A percentile compares a stretch with the other conserved stretches of the same genome.
Evolutionary conservation across 1,284 basidiomycete species (phyloP).

Genomic region (Hemileia vastatrix): DNA sequence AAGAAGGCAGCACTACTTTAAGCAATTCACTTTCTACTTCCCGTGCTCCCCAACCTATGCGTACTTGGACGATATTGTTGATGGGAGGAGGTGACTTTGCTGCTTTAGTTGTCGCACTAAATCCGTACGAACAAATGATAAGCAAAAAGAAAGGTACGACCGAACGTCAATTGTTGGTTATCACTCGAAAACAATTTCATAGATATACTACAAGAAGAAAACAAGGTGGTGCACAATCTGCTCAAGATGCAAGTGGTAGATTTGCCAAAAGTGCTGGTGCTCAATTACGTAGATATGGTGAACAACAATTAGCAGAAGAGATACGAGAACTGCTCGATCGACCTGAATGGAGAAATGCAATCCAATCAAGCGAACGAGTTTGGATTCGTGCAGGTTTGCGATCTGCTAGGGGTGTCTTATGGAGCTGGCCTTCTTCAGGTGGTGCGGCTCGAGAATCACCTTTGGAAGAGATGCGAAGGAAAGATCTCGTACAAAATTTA

Average conservation of each 20-base stretch:
- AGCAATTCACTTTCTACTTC: too few species aligned
- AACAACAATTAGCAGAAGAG: slow-evolving; percentile 81
- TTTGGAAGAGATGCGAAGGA: too few species aligned
- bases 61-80: slow-evolving; percentile 91
- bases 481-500: too few species aligned
- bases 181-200: slow-evolving; percentile 93
- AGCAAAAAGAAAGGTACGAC: slow-evolving; percentile 47
- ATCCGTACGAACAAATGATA: too few species aligned
- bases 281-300: slow-evolving; percentile 83
- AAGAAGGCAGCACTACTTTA: too few species aligned
- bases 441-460: too few species aligned
- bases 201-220: slow-evolving; percentile 93
- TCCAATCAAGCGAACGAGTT: slow-evolving; percentile 68
- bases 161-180: slow-evolving; percentile 56
- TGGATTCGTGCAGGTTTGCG: slow-evolving; percentile 73
- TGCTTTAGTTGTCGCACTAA: slow-evolving; percentile 65
- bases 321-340: slow-evolving; percentile 70
- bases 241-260: slow-evolving; percentile 82
- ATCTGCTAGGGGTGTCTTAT: slow-evolving; percentile 41
- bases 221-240: slow-evolving; percentile 85
- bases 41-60: too few species aligned
- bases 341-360: slow-evolving; percentile 79
- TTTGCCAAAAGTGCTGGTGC: slow-evolving; percentile 86
- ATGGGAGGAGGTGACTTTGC: slow-evolving; percentile 62
- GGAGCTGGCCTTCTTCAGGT: slow-evolving; percentile 37